Evolutionary conservation across 768 basidiomycete species (phyloP).

Genomic region (Arthromyces matolae): DNA sequence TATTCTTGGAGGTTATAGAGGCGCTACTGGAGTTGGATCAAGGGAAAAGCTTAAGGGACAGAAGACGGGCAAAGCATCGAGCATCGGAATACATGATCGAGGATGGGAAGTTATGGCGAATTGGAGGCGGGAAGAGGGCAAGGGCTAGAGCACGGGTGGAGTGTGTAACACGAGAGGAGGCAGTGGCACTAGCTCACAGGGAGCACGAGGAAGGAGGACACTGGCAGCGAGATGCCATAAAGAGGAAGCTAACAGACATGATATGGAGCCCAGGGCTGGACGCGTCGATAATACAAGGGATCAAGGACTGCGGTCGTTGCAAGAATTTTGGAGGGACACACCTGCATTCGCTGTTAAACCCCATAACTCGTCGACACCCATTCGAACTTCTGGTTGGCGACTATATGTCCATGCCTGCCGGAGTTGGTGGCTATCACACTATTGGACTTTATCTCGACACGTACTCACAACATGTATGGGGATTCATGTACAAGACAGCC

Average conservation of each 20-base stretch:
- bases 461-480: conserved; percentile 29
- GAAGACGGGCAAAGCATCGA: conserved; percentile 20
- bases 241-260: conserved; percentile 23
- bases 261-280: conserved; percentile 27
- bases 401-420: conserved; percentile 19
- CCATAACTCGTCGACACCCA: conserved; percentile 31
- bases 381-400: conserved; percentile 35
- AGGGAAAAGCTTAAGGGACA: not conserved
- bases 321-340: conserved; percentile 30
- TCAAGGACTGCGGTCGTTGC: conserved; percentile 24
- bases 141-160: conserved; percentile 21
- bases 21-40: not conserved
- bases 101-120: conserved; percentile 24
- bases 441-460: conserved; percentile 22
- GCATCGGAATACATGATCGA: conserved; percentile 25
- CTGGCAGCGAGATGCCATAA: conserved; percentile 31
- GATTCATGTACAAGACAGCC: no score
- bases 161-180: conserved; percentile 27
- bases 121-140: conserved; percentile 14
- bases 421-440: conserved; percentile 26
- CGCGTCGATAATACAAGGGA: conserved; percentile 20
- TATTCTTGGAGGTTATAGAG: not conserved
- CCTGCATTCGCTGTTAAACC: conserved; percentile 32
- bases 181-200: conserved; percentile 15
- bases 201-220: conserved; percentile 27